Evolutionary conservation across 1,139 yeast genomes (phyloP), one percentile per base, ranked within the genome.

Genomic region (Zygosaccharomyces pseudobailii): DNA sequence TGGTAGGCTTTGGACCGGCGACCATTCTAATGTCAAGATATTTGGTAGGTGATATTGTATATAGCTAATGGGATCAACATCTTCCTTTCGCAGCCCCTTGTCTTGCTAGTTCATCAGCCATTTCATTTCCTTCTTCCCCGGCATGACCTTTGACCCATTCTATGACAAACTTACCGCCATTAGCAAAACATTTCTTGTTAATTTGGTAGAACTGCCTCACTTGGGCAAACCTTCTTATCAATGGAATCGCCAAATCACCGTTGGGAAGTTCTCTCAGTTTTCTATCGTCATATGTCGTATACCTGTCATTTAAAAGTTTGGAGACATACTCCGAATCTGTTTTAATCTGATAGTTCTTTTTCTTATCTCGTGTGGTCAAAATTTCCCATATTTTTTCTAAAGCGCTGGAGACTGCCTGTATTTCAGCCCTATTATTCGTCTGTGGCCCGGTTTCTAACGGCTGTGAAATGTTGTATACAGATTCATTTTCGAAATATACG

Each of bases 391-490:
- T 72, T 7, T 62, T 57, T 6, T 63, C 60, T 45, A 84, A 63
- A 0, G 94, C 94, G 40, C 72, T 73, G 5, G 68, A 62, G 22
- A 86, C 72, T 0, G 95, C 97, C 19, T 70, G 63, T 20, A 89
- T 72, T 64, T 90, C 97, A 2, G 95, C 95, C 39, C 89, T 70
- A 57, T 86, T 90, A 59, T 88, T 90, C 0, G 96, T 88, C 36
- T 82, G 87, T 5, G 66, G 66, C 1, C 69, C 75, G 1, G 68
- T 70, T 2, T 45, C 45, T 30, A 83, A 69, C 0, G 82, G 79
- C 24, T 71, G 77, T 1, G 80, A 72, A 3, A 72, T 69, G 61
- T 85, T 84, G 38, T 83, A 69, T 3, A 70, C 51, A 59, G 84
- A 86, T 20, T 64, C 62, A 0, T 59, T 66, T 0, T 88, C 90